Evolutionary conservation across 2,329 filamentous ascomycete species (phyloP).

Genomic region (Nothopassalora personata): DNA sequence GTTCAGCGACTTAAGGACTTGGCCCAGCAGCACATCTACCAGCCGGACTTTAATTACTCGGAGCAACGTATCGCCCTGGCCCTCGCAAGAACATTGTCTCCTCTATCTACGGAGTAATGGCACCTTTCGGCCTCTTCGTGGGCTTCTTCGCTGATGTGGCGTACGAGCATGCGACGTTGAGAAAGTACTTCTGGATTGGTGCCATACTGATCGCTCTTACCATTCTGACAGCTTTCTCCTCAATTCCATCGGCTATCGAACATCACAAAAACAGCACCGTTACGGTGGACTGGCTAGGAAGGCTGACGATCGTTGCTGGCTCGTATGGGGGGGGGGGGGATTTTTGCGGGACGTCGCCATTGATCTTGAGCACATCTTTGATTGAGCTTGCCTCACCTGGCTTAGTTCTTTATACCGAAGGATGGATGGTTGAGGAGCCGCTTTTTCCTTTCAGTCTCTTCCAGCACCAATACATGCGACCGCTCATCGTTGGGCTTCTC

Average conservation of each 20-base stretch:
- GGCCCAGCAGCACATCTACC: slow-evolving; percentile 35
- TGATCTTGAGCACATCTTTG: slow-evolving; percentile 61
- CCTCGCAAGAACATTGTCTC: slow-evolving; percentile 36
- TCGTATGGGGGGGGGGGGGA: too few species aligned
- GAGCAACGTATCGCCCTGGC: slow-evolving; percentile 33
- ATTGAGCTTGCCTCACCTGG: slow-evolving; percentile 57
- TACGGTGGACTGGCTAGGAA: slow-evolving; percentile 66
- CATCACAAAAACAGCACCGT: slow-evolving; percentile 37
- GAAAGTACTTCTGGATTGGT: slow-evolving; percentile 66
- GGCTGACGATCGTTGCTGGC: slow-evolving; percentile 56
- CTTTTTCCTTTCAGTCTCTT: slow-evolving; percentile 68
- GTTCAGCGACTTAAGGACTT: slow-evolving; percentile 34
- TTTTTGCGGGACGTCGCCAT: slow-evolving; percentile 71
- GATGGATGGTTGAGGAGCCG: slow-evolving; percentile 62
- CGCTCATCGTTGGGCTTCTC: slow-evolving; percentile 56
- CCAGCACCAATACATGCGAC: slow-evolving; percentile 61
- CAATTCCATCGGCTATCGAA: slow-evolving; percentile 46
- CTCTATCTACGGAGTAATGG: too few species aligned
- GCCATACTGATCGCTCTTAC: slow-evolving; percentile 49
- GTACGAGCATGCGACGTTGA: slow-evolving; percentile 52
- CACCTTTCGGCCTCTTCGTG: too few species aligned
- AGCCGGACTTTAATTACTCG: slow-evolving; percentile 30
- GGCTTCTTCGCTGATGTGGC: slow-evolving; percentile 59
- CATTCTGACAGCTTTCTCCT: slow-evolving; percentile 40
- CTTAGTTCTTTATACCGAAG: slow-evolving; percentile 64